A percentile compares a stretch with the other conserved stretches of the same genome.
phyloP scores from a whole-genome alignment of 371 early-diverging fungal species.

The Syncephalastrum racemosum region DNA sequence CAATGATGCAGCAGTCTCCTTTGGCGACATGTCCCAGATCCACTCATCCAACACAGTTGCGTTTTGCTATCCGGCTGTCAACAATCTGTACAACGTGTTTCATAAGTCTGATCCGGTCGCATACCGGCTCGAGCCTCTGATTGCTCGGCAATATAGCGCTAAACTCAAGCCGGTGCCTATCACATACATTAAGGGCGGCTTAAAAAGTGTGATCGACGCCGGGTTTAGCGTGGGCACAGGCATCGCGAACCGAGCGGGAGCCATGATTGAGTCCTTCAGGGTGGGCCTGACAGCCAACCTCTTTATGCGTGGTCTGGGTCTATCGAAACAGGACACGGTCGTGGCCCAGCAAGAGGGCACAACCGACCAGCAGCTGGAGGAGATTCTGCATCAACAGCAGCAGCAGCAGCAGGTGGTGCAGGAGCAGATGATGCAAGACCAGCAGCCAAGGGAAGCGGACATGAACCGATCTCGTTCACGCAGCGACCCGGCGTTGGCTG shows the following conservation, averaged over 20 bases:
- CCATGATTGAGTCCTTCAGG: constrained; percentile 64
- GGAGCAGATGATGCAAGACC: background rate
- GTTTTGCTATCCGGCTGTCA: constrained; percentile 62
- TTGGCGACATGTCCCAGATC: constrained; percentile 14
- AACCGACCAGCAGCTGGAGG: background rate
- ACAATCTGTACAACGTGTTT: constrained; percentile 80
- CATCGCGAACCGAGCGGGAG: constrained; percentile 68
- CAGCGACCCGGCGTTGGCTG: constrained; percentile 22
- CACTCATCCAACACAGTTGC: constrained; percentile 26
- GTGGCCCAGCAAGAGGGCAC: constrained; percentile 4
- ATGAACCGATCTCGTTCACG: constrained; percentile 23
- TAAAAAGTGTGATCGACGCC: constrained; percentile 66
- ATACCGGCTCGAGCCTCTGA: constrained; percentile 74
- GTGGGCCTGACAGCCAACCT: constrained; percentile 57
- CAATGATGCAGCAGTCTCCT: background rate
- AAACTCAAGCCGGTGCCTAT: constrained; percentile 68
- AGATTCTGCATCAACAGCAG: background rate
- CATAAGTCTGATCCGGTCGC: constrained; percentile 69
- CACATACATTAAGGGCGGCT: constrained; percentile 83
- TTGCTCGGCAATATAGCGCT: constrained; percentile 48
- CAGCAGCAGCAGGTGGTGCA: background rate
- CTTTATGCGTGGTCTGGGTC: constrained; percentile 55
- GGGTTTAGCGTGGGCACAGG: constrained; percentile 65
- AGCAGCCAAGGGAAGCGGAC: background rate
- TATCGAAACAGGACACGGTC: constrained; percentile 19